These are phyloP conservation scores for Rhododendron ferrugineum DNA, from an alignment of 148 eudicot genomes.

Conservation along the genomic window DNA sequence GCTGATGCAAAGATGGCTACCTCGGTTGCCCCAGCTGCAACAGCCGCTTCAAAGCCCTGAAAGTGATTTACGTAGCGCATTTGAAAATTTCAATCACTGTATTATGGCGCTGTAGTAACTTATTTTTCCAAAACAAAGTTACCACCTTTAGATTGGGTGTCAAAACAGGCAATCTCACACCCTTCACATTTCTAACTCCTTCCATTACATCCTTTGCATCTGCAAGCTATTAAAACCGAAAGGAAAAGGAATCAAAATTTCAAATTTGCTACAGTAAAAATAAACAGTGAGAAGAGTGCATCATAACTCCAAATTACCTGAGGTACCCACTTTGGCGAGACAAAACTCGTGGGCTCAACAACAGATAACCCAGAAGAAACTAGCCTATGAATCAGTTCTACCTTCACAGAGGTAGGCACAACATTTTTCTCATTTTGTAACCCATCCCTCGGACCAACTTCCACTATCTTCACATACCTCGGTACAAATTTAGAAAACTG, in stretches of 20 bases:
- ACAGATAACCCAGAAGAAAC: slow-evolving; percentile 81
- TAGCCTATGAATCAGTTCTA: slow-evolving; percentile 80
- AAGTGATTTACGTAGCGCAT: neutral
- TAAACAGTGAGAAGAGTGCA: neutral
- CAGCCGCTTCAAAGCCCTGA: slow-evolving; percentile 96
- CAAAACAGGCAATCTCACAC: slow-evolving; percentile 71
- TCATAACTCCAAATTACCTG: slow-evolving; percentile 44
- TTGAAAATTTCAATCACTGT: neutral
- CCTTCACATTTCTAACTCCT: slow-evolving; percentile 47
- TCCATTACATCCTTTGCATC: slow-evolving; percentile 85
- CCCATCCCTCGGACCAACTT: slow-evolving; percentile 98
- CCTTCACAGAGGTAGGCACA: slow-evolving; percentile 79
- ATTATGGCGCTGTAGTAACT: neutral
- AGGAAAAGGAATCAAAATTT: neutral
- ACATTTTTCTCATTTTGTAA: slow-evolving; percentile 83
- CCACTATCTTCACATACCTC: slow-evolving; percentile 76
- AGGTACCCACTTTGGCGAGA: slow-evolving; percentile 99
- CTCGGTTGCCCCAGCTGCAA: slow-evolving; percentile 92
- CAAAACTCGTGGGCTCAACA: slow-evolving; percentile 96
- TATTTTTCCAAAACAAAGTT: neutral
- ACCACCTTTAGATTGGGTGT: slow-evolving; percentile 90
- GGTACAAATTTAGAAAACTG: slow-evolving; percentile 64
- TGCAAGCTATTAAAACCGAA: slow-evolving; percentile 41
- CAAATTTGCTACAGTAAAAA: neutral
- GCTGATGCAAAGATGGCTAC: slow-evolving; percentile 99